Percentiles rank a stretch among this genome's conserved stretches.
phyloP scores from a whole-genome alignment of 441 rosid species.

The Gossypium armourianum region DNA sequence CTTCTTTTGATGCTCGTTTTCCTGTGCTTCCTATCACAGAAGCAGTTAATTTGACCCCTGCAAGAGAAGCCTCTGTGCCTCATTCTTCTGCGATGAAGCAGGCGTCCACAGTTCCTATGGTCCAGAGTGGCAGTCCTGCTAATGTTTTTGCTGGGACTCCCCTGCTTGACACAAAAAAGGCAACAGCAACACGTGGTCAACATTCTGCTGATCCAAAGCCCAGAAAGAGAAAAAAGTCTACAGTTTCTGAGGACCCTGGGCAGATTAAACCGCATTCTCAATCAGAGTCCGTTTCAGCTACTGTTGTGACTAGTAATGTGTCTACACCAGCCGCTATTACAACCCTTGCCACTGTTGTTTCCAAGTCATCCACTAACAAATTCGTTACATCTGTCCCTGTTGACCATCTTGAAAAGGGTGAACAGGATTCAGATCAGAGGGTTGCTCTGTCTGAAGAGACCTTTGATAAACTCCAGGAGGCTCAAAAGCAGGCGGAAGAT shows the following conservation, averaged over 20 bases:
- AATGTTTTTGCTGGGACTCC: conserved; percentile 36
- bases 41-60: conserved; percentile 46
- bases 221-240: conserved; percentile 66
- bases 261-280: conserved; percentile 40
- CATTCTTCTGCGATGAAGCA: conserved; percentile 41
- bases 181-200: conserved; percentile 33
- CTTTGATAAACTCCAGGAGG: conserved; percentile 52
- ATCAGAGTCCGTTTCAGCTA: conserved; percentile 29
- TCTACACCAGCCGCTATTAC: conserved; percentile 34
- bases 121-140: conserved; percentile 34
- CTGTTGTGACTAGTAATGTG: conserved; percentile 31
- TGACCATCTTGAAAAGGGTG: conserved; percentile 32
- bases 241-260: conserved; percentile 36
- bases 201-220: conserved; percentile 52
- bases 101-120: conserved; percentile 28
- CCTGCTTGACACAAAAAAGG: conserved; percentile 37
- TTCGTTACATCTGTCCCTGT: conserved; percentile 28
- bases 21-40: conserved; percentile 50
- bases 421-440: conserved; percentile 30
- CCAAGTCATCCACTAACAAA: conserved; percentile 36
- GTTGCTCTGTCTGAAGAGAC: conserved; percentile 54
- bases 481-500: conserved; percentile 65
- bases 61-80: conserved; percentile 44
- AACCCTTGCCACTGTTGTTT: conserved; percentile 30
- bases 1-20: conserved; percentile 51